These are phyloP conservation scores for bread wheat (Triticum aestivum) DNA, from an alignment of 176 grass and related monocot species.

Conservation along the genomic window DNA sequence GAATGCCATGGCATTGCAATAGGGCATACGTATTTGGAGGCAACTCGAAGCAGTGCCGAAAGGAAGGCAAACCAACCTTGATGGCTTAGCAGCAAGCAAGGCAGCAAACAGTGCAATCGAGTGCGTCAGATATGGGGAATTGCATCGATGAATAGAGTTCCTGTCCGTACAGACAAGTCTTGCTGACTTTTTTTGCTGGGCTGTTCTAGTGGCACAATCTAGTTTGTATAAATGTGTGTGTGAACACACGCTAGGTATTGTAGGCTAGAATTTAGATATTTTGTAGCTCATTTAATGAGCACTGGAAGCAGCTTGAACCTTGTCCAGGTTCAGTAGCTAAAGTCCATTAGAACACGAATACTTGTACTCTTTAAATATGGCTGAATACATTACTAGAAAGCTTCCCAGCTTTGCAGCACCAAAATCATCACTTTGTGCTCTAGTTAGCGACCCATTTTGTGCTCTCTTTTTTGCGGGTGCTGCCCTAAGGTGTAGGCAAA, in stretches of 20 bases:
- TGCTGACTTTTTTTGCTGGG: not conserved
- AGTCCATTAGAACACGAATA: not conserved
- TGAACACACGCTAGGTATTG: not conserved
- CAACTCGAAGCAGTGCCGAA: not conserved
- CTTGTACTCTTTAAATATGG: not conserved
- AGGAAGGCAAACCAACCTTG: too few species aligned
- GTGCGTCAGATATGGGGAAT: too few species aligned
- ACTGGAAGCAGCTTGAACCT: not conserved
- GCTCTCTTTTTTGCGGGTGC: not conserved
- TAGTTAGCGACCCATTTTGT: not conserved
- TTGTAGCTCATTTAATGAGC: not conserved
- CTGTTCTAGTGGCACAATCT: not conserved
- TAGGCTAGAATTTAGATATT: too few species aligned
- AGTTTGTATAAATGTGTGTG: not conserved
- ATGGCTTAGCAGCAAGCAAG: too few species aligned
- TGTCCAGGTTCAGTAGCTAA: not conserved
- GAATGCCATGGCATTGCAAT: not conserved
- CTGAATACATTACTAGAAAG: not conserved
- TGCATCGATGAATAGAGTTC: too few species aligned
- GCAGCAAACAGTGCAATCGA: too few species aligned
- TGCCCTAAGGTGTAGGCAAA: not conserved
- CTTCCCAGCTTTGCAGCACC: not conserved
- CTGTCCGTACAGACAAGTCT: not conserved
- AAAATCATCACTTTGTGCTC: not conserved
- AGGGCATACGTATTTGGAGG: not conserved